Base-by-base conservation (phyloP, 495 filamentous ascomycete genomes). In the Ascodesmis nigricans region DNA sequence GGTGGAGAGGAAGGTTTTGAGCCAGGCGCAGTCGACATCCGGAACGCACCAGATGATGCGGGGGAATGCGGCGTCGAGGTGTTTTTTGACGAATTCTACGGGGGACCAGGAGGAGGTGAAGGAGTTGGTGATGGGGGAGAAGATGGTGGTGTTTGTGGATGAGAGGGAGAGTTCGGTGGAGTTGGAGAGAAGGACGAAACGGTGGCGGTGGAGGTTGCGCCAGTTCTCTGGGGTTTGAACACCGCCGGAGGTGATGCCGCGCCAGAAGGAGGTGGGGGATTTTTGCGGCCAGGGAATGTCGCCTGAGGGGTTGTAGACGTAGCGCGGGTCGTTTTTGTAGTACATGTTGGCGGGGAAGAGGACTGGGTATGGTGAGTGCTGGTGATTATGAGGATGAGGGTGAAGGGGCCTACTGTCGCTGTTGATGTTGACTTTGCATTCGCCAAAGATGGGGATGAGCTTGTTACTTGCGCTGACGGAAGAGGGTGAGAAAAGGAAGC, bases 341-440 rank as follows among this genome's bases (percentile, higher is more conserved):
- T 81, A 79, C 69, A 76, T 75, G 33, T 76, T 67, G 0, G 72
- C 67, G 0, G 78, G 78, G 35, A 87, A 67, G 15, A 83, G 61
- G 40, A 84, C 16, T 35, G 19, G 11, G 18, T 4, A 9, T 4
- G 10, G 10, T 9, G 11, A 22, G 10, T 22, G 24, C 15, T 4
- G 6, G 7, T 35, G 10, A 6, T 22, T 10, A 18, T 14, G 13
- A 7, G 6, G 2, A 10, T 14, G 21, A 21, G 13, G 9, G 14
- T 14, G 19, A 21, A n/a, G 1, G n/a, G 5, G 14, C 22, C 7
- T 29, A 35, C 32, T 75, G 38, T 84, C 78, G 50, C 78, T 81
- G 55, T 81, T 83, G 33, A 73, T 66, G 24, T 66, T 63, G 29
- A 81, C 59, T 51, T 87, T 84, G 47, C 65, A 74, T 32, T 74